These are phyloP conservation scores for Amylostereum areolatum DNA, from an alignment of 1,284 basidiomycete species.

Conservation along the genomic window DNA sequence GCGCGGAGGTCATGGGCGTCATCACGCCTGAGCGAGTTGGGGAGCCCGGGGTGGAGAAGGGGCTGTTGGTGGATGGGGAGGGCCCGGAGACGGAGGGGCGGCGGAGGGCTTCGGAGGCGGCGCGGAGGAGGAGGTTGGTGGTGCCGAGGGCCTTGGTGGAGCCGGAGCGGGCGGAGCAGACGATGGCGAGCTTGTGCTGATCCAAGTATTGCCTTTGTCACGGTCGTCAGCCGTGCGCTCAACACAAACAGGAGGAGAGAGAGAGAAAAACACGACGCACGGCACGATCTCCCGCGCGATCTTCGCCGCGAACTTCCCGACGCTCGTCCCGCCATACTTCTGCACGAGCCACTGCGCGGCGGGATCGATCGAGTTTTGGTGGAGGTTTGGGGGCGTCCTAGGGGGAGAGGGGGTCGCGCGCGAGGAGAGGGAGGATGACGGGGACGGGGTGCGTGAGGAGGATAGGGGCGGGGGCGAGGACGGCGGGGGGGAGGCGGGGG, in stretches of 20 bases:
- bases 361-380: constrained; percentile 66
- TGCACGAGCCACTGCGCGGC: constrained; percentile 83
- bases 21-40: constrained; percentile 7
- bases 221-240: constrained; percentile 1
- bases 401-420: constrained; percentile 21
- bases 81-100: constrained; percentile 19
- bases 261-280: constrained; percentile 50
- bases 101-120: constrained; percentile 75
- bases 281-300: constrained; percentile 82
- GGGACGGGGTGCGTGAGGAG: constrained; percentile 13
- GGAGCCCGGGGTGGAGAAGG: constrained; percentile 10
- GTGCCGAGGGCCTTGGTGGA: constrained; percentile 94
- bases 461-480: background rate
- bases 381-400: constrained; percentile 54
- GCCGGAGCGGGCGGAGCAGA: constrained; percentile 95
- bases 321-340: constrained; percentile 94
- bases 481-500: no score
- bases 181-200: constrained; percentile 82
- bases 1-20: constrained; percentile 6
- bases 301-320: constrained; percentile 89
- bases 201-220: constrained; percentile 71
- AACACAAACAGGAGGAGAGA: background rate
- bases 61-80: constrained; percentile 19
- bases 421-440: constrained; percentile 20
- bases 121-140: constrained; percentile 88